Evolutionary conservation across 148 eudicot species (phyloP).

Genomic region (Persicaria maculosa): DNA sequence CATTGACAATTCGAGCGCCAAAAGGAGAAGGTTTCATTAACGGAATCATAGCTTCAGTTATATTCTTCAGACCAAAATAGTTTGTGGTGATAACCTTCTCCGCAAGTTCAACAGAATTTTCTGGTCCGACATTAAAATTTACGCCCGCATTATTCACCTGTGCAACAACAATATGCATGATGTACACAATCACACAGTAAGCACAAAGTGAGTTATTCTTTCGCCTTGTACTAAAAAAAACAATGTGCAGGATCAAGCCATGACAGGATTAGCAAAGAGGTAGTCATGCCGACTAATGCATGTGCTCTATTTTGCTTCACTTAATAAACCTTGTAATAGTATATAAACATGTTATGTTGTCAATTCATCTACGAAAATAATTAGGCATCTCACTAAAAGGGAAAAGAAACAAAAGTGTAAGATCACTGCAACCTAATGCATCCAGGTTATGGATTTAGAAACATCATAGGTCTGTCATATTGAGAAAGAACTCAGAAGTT

Average conservation of each 20-base stretch:
- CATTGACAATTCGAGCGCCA: conserved; percentile 86
- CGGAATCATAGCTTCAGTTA: conserved; percentile 80
- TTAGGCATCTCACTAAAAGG: background rate
- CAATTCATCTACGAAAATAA: background rate
- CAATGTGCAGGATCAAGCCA: background rate
- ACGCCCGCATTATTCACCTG: conserved; percentile 97
- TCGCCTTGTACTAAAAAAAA: background rate
- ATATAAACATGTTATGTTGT: background rate
- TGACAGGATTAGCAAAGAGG: background rate
- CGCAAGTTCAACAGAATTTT: conserved; percentile 63
- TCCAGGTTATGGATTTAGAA: background rate
- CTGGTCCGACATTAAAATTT: conserved; percentile 64
- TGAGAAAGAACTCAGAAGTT: background rate
- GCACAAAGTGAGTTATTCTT: too few relatives aligned
- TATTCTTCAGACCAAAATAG: conserved; percentile 72
- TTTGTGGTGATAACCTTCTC: conserved; percentile 73
- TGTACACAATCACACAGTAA: too few relatives aligned
- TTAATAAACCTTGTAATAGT: background rate
- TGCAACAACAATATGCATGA: background rate
- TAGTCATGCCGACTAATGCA: background rate
- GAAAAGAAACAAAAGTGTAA: background rate
- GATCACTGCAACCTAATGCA: background rate
- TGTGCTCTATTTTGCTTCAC: background rate
- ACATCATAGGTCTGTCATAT: background rate
- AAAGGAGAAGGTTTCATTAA: conserved; percentile 65